Evolutionary conservation across 139 green algal genomes (phyloP), one percentile per base, ranked within the genome.

Genomic region (Desmodesmus armatus): DNA sequence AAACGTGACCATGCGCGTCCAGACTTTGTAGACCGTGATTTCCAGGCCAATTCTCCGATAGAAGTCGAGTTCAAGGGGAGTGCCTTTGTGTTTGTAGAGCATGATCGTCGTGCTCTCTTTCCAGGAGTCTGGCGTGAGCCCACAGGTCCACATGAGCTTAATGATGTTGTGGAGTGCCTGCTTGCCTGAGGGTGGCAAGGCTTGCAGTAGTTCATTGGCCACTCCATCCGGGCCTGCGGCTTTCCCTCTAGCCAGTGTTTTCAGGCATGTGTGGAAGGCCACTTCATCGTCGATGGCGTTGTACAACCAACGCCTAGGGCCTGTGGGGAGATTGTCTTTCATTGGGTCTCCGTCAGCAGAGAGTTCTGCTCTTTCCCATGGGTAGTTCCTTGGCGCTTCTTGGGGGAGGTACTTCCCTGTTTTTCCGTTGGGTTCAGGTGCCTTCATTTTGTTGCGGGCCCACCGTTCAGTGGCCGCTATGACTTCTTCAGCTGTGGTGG

Each of bases 21-120:
- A 92, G 0, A 92, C 51, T 47, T 90, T 93, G 74, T 91, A 91
- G 0, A 88, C 43, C 0, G 87, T 90, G 55, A 80, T 78, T 13
- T 44, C 51, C 37, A 85, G 74, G 0, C 75, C 82, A 41, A 92
- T 83, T 0, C 84, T 81, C 9, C 84, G 80, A 3, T 91, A 87
- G 78, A 90, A 81, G 19, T 89, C 25, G 0, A 83, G 40, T 11
- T 80, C 15, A 11, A 65, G 11, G 15, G 66, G 17, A 35, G 77
- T 77, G 49, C 87, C 47, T 60, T 87, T 88, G 53, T 51, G 6
- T 63, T 92, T 91, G 19, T 74, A 78, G 0, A 92, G 71, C 31
- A 91, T 47, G 0, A 87, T 37, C 2, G 89, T 91, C n/a, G 66
- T 25, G 33, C 76, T 88, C 3, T 74, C 2, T 39, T 89, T 90